Percentiles rank a stretch among this genome's conserved stretches.
These are phyloP conservation scores for Lactarius hatsudake DNA, from an alignment of 768 basidiomycete genomes.

Conservation along the genomic window DNA sequence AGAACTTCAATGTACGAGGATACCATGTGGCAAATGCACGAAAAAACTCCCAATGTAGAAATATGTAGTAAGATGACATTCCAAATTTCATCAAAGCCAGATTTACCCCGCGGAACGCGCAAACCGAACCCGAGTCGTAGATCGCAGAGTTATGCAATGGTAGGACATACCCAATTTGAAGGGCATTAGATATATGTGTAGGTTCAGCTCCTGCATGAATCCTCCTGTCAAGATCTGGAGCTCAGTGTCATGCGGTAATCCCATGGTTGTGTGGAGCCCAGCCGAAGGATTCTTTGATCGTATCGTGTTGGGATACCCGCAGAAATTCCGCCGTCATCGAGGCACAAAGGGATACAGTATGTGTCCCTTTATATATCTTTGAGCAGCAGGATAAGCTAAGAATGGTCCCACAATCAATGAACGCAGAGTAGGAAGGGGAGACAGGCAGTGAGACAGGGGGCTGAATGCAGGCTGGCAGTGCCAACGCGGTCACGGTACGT, in stretches of 20 bases:
- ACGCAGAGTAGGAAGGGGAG: no score
- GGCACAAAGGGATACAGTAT: neutral
- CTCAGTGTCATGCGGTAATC: neutral
- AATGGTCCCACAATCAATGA: no score
- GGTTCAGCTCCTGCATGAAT: neutral
- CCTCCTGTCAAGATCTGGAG: neutral
- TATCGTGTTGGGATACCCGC: neutral
- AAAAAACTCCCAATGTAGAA: neutral
- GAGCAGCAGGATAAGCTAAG: no score
- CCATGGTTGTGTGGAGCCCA: neutral
- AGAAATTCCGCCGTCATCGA: neutral
- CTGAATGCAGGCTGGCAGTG: no score
- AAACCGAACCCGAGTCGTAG: neutral
- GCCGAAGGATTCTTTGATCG: no score
- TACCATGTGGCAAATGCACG: neutral
- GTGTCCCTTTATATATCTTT: no score
- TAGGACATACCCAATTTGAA: no score
- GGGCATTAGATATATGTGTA: neutral
- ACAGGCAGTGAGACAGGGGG: no score
- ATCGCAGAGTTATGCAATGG: neutral
- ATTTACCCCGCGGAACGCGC: neutral
- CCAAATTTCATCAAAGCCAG: no score
- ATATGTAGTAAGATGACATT: neutral
- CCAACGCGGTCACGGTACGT: no score
- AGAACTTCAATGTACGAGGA: neutral